Conservation (phyloP, 371 early-diverging fungal genomes). For the Apophysomyces ossiformis region DNA sequence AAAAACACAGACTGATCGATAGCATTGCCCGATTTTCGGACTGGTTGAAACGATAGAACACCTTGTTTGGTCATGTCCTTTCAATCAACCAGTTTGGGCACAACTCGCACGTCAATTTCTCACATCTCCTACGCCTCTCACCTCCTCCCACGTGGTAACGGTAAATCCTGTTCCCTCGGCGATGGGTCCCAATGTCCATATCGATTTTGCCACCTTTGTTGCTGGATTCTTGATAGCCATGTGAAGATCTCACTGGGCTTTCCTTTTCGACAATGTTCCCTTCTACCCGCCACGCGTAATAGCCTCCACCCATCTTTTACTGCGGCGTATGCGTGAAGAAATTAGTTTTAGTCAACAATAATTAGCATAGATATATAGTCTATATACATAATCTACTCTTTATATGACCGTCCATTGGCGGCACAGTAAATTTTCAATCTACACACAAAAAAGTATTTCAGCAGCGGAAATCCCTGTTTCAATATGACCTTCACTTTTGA, state of each 20-base stretch:
- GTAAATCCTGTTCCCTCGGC: background rate
- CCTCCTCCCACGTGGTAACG: background rate
- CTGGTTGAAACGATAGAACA: too few relatives aligned
- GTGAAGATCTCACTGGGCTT: background rate
- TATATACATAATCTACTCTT: background rate
- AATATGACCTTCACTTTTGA: too few relatives aligned
- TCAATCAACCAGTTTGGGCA: too few relatives aligned
- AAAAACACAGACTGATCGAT: too few relatives aligned
- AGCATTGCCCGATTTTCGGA: too few relatives aligned
- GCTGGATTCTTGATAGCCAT: background rate
- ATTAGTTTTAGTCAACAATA: background rate
- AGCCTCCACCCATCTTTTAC: background rate
- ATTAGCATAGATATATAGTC: background rate
- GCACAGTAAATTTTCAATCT: background rate
- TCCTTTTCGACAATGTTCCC: background rate
- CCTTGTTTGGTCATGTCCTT: too few relatives aligned
- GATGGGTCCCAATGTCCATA: background rate
- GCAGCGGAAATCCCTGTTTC: too few relatives aligned
- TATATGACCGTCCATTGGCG: background rate
- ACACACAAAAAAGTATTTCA: too few relatives aligned
- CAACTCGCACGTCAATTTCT: too few relatives aligned
- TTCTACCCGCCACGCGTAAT: background rate
- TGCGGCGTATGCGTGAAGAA: background rate
- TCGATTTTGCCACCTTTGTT: background rate
- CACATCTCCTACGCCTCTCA: too few relatives aligned